Evolutionary conservation across 495 filamentous ascomycete species (phyloP).

Genomic region (Daldinia decipiens): DNA sequence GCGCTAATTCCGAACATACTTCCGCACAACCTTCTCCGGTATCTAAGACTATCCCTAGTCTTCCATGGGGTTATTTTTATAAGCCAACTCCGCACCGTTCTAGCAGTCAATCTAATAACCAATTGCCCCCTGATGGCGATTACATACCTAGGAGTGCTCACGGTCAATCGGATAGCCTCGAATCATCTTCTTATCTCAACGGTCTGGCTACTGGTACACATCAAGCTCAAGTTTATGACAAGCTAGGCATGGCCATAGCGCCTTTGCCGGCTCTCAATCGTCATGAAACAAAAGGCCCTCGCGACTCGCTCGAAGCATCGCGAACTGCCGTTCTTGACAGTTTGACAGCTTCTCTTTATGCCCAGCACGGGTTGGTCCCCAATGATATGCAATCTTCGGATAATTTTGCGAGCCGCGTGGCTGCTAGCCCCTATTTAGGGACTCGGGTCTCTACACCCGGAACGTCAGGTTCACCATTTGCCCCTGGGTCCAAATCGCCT

Average conservation of each 20-base stretch:
- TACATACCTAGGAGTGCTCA: slow-evolving; percentile 43
- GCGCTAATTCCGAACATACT: slow-evolving; percentile 38
- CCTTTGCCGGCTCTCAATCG: slow-evolving; percentile 6
- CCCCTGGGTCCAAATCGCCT: slow-evolving; percentile 16
- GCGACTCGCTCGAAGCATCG: slow-evolving; percentile 39
- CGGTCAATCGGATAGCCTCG: slow-evolving; percentile 32
- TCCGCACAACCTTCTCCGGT: slow-evolving; percentile 51
- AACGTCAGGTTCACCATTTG: slow-evolving; percentile 15
- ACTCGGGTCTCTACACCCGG: slow-evolving; percentile 12
- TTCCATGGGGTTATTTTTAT: slow-evolving; percentile 59
- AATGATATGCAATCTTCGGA: slow-evolving; percentile 11
- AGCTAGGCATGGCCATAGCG: background rate
- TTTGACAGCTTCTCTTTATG: slow-evolving; percentile 38
- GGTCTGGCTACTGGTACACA: slow-evolving; percentile 17
- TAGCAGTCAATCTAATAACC: slow-evolving; percentile 38
- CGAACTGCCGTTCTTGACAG: slow-evolving; percentile 43
- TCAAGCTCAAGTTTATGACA: slow-evolving; percentile 7
- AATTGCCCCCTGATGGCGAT: slow-evolving; percentile 26
- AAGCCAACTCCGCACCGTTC: slow-evolving; percentile 46
- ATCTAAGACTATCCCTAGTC: slow-evolving; percentile 52
- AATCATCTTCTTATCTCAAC: slow-evolving; percentile 40
- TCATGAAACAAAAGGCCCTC: slow-evolving; percentile 24
- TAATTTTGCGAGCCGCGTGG: slow-evolving; percentile 8
- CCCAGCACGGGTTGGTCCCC: slow-evolving; percentile 39
- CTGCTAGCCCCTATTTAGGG: slow-evolving; percentile 16